Percentiles rank a stretch among this genome's conserved stretches.
phyloP scores from a whole-genome alignment of 768 basidiomycete species.

The Imleria badia region DNA sequence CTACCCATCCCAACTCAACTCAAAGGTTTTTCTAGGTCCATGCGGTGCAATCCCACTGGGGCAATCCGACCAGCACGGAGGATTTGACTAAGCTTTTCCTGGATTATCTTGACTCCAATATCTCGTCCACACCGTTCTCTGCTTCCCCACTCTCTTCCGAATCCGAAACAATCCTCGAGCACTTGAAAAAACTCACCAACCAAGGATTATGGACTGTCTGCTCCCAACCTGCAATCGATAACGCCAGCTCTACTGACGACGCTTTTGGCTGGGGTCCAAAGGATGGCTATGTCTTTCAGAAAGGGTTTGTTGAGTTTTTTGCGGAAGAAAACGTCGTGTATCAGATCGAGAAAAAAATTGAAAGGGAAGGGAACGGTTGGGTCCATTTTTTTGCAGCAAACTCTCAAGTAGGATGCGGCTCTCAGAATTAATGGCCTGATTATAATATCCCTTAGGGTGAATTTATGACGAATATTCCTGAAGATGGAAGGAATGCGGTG shows the following conservation, averaged over 20 bases:
- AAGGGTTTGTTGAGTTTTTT: conserved; percentile 97
- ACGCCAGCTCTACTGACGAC: conserved; percentile 67
- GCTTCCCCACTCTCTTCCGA: conserved; percentile 78
- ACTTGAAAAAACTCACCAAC: conserved; percentile 74
- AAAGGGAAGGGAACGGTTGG: conserved; percentile 55
- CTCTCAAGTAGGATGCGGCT: conserved; percentile 48
- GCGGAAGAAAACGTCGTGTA: conserved; percentile 60
- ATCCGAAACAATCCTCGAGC: conserved; percentile 73
- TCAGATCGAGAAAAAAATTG: conserved; percentile 56
- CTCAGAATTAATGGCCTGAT: background rate
- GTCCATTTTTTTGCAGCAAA: conserved; percentile 90
- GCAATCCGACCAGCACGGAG: conserved; percentile 52
- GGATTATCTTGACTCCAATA: conserved; percentile 71
- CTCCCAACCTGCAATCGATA: conserved; percentile 93
- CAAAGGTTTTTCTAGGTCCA: conserved; percentile 53
- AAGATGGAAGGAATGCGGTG: conserved; percentile 85
- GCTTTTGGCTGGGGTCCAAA: conserved; percentile 92
- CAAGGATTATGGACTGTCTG: conserved; percentile 95
- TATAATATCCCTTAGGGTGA: conserved; percentile 55
- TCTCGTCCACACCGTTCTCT: conserved; percentile 86
- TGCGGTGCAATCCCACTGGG: conserved; percentile 72
- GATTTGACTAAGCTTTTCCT: conserved; percentile 83
- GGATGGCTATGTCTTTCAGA: conserved; percentile 95
- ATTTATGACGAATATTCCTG: conserved; percentile 72
- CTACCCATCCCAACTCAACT: background rate